Base-by-base conservation (phyloP, 352 stramenopile genomes). In the Globisporangium irregulare region DNA sequence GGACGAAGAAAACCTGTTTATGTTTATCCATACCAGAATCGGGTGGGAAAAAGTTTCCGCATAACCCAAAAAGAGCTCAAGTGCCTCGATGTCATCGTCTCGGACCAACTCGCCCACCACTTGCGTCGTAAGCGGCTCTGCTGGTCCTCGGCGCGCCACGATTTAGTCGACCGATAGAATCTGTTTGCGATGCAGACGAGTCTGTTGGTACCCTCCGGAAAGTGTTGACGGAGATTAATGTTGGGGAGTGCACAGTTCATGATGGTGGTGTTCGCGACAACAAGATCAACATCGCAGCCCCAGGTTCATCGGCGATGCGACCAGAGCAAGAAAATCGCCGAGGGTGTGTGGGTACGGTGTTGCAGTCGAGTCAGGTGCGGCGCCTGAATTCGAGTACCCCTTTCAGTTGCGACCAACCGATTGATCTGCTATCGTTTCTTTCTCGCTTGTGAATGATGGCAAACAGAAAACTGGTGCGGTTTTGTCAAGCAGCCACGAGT, bases 11-110 rank as follows among this genome's bases (percentile, higher is more conserved):
- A 29, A 29, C 2, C 25, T 29, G 25, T 29, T 24, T 24, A 1
- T 29, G 25, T 29, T 29, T 29, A 29, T 29, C 25, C 1, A 29
- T 29, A 29, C 25, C 25, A 29, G 25, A 29, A 29, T 29, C 25
- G 25, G 25, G 25, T 29, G 2, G 25, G 25, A 29, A 29, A 29
- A 29, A 29, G 25, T 29, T 29, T 29, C 1, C 1, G 25, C 25
- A 29, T 29, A 29, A 29, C 25, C 25, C 25, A 29, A 29, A 27
- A 73, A 71, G 43, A 81, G 72, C 46, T 81, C 74, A 36, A 72
- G 69, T 29, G 22, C 67, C 15, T 36, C 56, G 65, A 70, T 59
- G 27, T 14, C 55, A 22, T 73, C 70, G 3, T 80, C 69, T 46
- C 64, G 69, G 0, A 34, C 29, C 10, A 67, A 25, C 6, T 62